phyloP scores from a whole-genome alignment of 192 early-diverging fungal species.

The Gigaspora rosea region DNA sequence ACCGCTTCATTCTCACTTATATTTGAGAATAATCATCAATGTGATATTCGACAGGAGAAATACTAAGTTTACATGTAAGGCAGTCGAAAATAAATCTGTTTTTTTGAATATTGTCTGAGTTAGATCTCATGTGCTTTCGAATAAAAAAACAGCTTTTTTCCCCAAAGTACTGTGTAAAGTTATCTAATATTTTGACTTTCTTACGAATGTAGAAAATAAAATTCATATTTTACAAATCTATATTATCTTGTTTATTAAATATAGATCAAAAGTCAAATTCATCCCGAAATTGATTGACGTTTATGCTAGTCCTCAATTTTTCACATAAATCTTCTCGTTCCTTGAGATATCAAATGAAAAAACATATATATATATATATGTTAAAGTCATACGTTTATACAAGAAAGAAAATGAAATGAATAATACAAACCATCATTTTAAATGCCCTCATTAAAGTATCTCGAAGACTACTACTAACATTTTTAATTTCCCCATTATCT shows the following conservation, averaged over 20 bases:
- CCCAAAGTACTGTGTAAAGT: too few species aligned
- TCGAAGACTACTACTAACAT: slow-evolving; percentile 66
- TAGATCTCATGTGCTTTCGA: too few species aligned
- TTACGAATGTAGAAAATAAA: too few species aligned
- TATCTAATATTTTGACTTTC: too few species aligned
- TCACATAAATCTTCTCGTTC: slow-evolving; percentile 63
- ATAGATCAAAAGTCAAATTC: slow-evolving; percentile 62
- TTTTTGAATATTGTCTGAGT: too few species aligned
- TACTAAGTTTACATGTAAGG: too few species aligned
- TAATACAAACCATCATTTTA: slow-evolving; percentile 54
- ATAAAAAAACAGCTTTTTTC: too few species aligned
- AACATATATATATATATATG: not conserved
- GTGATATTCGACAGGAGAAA: too few species aligned
- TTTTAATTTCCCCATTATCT: slow-evolving; percentile 47
- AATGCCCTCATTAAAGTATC: slow-evolving; percentile 64
- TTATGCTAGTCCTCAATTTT: slow-evolving; percentile 47
- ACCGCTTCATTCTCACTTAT: too few species aligned
- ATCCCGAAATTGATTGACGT: slow-evolving; percentile 57
- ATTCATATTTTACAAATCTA: too few species aligned
- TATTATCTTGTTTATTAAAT: not conserved
- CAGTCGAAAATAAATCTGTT: too few species aligned
- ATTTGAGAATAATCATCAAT: too few species aligned
- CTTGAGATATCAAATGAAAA: slow-evolving; percentile 37
- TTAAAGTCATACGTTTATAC: not conserved
- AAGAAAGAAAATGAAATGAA: slow-evolving; percentile 13